Conservation (phyloP, 2,329 filamentous ascomycete genomes). For the Cladosporium sp. region DNA sequence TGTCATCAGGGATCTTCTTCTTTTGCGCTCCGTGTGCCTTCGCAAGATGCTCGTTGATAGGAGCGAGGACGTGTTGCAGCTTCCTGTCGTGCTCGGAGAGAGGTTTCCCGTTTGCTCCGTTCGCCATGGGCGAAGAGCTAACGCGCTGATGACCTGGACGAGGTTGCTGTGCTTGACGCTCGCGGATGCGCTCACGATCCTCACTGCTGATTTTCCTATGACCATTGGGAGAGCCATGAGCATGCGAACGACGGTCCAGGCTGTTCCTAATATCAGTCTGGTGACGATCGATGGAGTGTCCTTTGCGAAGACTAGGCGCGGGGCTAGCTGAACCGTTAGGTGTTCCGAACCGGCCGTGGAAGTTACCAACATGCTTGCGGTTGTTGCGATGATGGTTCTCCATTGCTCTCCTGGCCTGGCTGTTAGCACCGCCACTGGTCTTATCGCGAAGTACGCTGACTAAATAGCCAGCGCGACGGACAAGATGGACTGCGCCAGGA, state of each 20-base stretch:
- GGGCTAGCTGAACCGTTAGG: conserved; percentile 68
- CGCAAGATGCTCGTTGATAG: conserved; percentile 56
- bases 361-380: conserved; percentile 66
- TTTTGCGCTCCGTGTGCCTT: conserved; percentile 58
- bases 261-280: conserved; percentile 30
- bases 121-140: conserved; percentile 31
- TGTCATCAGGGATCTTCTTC: conserved; percentile 59
- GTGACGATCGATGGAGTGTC: conserved; percentile 30
- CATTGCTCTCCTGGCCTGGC: conserved; percentile 69
- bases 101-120: conserved; percentile 34
- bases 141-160: conserved; percentile 35
- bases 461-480: conserved; percentile 90
- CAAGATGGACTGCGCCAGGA: conserved; percentile 93
- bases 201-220: conserved; percentile 31
- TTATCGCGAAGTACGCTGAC: conserved; percentile 92
- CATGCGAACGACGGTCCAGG: conserved; percentile 35
- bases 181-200: conserved; percentile 46
- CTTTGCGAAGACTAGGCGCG: conserved; percentile 46
- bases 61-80: conserved; percentile 43
- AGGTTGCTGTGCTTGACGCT: conserved; percentile 52
- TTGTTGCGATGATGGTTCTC: conserved; percentile 95
- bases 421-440: conserved; percentile 59
- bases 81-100: conserved; percentile 41
- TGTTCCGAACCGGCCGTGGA: conserved; percentile 50
- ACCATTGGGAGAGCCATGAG: conserved; percentile 42